Evolutionary conservation across 331 rosid genomes (phyloP), one percentile per base, ranked within the genome.

Genomic region (Quercus tomentella): DNA sequence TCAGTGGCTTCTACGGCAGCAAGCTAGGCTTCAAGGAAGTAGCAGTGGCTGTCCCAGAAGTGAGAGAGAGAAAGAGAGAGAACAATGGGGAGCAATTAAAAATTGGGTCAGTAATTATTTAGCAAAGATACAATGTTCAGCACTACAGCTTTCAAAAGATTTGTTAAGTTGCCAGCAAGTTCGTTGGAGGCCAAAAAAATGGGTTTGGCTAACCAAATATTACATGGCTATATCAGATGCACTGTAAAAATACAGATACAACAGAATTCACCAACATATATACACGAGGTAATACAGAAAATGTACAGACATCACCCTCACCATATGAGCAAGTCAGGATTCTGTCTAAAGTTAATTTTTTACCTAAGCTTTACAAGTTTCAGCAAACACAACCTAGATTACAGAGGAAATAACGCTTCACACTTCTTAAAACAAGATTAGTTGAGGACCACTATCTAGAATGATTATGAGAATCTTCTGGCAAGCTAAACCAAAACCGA

Each of bases 401-500:
- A 80, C 87, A 84, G 75, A 57, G 75, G 69, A 23, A 35, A 60
- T 12, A 55, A 80, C 20, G 25, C 15, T 73, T 56, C 69, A 25
- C 18, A 77, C 56, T 79, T 67, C 74, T 75, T 60, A 82, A 73
- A 81, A 49, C 68, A 54, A 67, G 52, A 55, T 21, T 69, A 62
- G 25, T 25, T 63, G 28, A 65, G 66, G 58, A 79, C 51, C 45
- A 71, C 80, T 80, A 86, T 86, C 90, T 80, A 62, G 86, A 88
- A 75, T 81, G 85, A 77, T 79, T 77, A 70, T 75, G 89, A 60
- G 89, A 81, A 81, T 81, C 94, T 75, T 88, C 89, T 1, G 92
- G 54, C 74, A 86, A 51, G 79, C 83, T 87, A 74, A 86, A 90
- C 2, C 90, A 83, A 82, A 94, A 94, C 81, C 84, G 96, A 0